Base-by-base conservation (phyloP, 257 asterid genomes). In the Haberlea rhodopensis region DNA sequence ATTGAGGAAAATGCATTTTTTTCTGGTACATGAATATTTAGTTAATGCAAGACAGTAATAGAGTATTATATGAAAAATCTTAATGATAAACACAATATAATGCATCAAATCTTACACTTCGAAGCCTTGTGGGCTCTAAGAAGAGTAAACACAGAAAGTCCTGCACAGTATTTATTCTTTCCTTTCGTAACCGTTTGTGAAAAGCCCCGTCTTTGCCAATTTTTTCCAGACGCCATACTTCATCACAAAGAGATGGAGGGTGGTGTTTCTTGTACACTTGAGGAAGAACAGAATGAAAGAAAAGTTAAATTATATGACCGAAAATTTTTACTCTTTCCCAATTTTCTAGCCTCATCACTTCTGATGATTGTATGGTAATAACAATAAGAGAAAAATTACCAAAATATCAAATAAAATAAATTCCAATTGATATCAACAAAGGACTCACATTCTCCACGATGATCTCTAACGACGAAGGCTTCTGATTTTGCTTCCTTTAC, bases 221-320 rank as follows among this genome's bases (percentile, higher is more conserved):
- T 71, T 90, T 90, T 74, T 90, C 97, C 52, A 90, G 86, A 65
- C 97, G 77, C 97, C 96, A 90, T 13, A 90, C 92, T 70, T 90
- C 97, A 72, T 90, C 97, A 6, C 71, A 65, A 45, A 87, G 97
- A 31, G 83, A 85, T 70, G 97, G 97, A 57, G 97, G 97, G 70
- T 90, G 84, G 80, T 90, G 97, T 80, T 90, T 90, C 90, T 90
- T 90, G 89, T 90, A 90, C 84, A 85, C 97, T 90, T 21, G 25
- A 40, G 55, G 55, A 25, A 67, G 23, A 15, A 54, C 48, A 53
- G 40, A 60, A 40, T 4, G 0, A 40, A n/a, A n/a, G n/a, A n/a
- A 48, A 15, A 67, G 22, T 63, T 60, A 29, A 55, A 71, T 66
- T 73, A 49, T 51, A 16, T 21, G 8, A 67, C 5, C 16, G 53